Percentiles rank a stretch among this genome's conserved stretches.
Conservation (phyloP, 2,329 filamentous ascomycete species). For the Aspergillus pseudoviridinutans region DNA sequence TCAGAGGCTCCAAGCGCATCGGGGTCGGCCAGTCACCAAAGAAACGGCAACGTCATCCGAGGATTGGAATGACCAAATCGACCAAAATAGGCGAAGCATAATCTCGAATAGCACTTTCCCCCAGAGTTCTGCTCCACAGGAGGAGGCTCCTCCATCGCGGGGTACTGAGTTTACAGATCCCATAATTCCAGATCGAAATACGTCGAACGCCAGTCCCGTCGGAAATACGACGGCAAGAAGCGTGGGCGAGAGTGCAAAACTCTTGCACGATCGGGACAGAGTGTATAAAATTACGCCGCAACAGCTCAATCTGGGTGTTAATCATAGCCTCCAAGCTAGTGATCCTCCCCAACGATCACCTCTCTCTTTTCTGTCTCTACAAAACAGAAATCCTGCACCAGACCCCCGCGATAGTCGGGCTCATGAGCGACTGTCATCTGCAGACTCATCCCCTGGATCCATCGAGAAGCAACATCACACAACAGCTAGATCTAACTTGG, state of each 20-base stretch:
- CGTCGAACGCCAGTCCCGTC: conserved; percentile 70
- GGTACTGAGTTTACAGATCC: conserved; percentile 78
- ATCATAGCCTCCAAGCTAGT: conserved; percentile 51
- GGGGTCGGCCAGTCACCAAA: conserved; percentile 51
- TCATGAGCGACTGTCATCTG: conserved; percentile 79
- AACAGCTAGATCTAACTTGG: conserved; percentile 42
- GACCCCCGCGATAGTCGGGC: conserved; percentile 58
- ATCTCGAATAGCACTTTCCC: conserved; percentile 50
- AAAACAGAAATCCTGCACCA: conserved; percentile 49
- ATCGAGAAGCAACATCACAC: conserved; percentile 43
- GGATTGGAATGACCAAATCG: conserved; percentile 43
- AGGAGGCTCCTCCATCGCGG: conserved; percentile 64
- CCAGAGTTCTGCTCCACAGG: conserved; percentile 39
- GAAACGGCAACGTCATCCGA: conserved; percentile 36
- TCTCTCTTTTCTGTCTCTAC: conserved; percentile 66
- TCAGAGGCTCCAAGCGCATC: conserved; percentile 85
- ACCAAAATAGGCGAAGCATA: conserved; percentile 56
- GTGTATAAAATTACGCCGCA: conserved; percentile 27
- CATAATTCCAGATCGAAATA: conserved; percentile 65
- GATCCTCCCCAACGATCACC: conserved; percentile 65
- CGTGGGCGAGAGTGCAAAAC: conserved; percentile 72
- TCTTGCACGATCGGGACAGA: conserved; percentile 58
- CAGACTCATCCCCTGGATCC: conserved; percentile 68
- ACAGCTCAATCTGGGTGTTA: conserved; percentile 58
- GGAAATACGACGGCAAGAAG: conserved; percentile 57